Percentiles rank a stretch among this genome's conserved stretches.
phyloP scores from a whole-genome alignment of 306 rosid species.

The Pterocarpus santalinus region DNA sequence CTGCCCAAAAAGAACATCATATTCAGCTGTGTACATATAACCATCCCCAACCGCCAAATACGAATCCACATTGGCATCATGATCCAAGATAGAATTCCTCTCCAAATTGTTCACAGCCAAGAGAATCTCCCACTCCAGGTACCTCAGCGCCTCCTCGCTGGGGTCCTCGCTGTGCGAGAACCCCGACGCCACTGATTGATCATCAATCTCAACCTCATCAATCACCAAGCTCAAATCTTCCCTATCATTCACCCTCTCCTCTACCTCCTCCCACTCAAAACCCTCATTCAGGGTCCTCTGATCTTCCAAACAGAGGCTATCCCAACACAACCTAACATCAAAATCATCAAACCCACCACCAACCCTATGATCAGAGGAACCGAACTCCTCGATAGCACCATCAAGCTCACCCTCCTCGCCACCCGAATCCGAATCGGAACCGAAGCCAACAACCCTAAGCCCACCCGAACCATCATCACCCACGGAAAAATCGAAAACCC shows the following conservation, averaged over 20 bases:
- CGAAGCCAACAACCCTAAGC: slow-evolving; percentile 70
- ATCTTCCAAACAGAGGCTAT: slow-evolving; percentile 68
- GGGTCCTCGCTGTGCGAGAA: slow-evolving; percentile 58
- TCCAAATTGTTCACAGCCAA: slow-evolving; percentile 73
- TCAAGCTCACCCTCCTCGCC: slow-evolving; percentile 41
- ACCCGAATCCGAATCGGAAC: slow-evolving; percentile 74
- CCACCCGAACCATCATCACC: slow-evolving; percentile 50
- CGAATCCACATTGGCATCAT: slow-evolving; percentile 47
- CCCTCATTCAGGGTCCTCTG: slow-evolving; percentile 62
- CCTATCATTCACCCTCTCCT: slow-evolving; percentile 57
- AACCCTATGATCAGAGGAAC: slow-evolving; percentile 46
- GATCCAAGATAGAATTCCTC: slow-evolving; percentile 52
- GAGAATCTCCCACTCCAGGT: slow-evolving; percentile 84
- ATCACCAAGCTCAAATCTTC: slow-evolving; percentile 51
- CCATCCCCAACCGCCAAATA: slow-evolving; percentile 60
- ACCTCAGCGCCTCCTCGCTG: slow-evolving; percentile 59
- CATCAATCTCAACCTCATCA: slow-evolving; percentile 60
- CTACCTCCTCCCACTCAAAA: slow-evolving; percentile 77
- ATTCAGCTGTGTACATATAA: slow-evolving; percentile 58
- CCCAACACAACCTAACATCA: slow-evolving; percentile 64
- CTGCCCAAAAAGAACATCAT: slow-evolving; percentile 70
- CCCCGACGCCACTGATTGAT: slow-evolving; percentile 66
- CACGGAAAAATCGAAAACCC: slow-evolving; percentile 38
- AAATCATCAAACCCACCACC: slow-evolving; percentile 60
- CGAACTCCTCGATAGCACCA: slow-evolving; percentile 45